Conservation (phyloP, 495 filamentous ascomycete genomes). For the Trichoderma orchidacearum region DNA sequence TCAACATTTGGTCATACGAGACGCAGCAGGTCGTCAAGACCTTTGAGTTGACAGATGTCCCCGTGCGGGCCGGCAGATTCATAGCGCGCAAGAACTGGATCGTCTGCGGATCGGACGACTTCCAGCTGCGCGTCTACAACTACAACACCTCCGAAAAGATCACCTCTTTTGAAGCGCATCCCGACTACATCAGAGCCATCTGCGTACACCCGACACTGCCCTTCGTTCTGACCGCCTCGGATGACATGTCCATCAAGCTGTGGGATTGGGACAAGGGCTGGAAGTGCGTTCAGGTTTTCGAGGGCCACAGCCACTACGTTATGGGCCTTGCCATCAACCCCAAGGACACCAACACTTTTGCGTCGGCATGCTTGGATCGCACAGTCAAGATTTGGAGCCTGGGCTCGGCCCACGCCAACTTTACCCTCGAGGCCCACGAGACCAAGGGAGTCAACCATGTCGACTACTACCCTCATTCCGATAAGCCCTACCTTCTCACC, state of each 20-base stretch:
- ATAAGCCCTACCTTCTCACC: constrained; percentile 94
- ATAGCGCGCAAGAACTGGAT: constrained; percentile 99
- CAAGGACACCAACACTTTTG: constrained; percentile 96
- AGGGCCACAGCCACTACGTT: constrained; percentile 96
- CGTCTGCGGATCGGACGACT: constrained; percentile 95
- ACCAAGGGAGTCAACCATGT: constrained; percentile 97
- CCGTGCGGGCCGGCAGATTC: constrained; percentile 92
- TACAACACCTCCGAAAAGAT: constrained; percentile 99
- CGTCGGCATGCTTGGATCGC: constrained; percentile 88
- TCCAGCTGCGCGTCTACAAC: constrained; percentile 87
- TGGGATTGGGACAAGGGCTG: constrained; percentile 99
- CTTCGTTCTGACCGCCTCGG: constrained; percentile 88
- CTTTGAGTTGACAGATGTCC: constrained; percentile 98
- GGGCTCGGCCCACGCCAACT: constrained; percentile 80
- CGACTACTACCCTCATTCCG: constrained; percentile 91
- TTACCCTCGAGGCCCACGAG: constrained; percentile 93
- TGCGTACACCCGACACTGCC: constrained; percentile 93
- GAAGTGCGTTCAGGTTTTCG: constrained; percentile 97
- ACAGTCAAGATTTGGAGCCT: constrained; percentile 98
- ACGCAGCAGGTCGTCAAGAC: constrained; percentile 96
- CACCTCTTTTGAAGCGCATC: constrained; percentile 94
- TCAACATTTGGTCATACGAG: constrained; percentile 99
- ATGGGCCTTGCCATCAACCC: constrained; percentile 99
- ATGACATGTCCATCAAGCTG: constrained; percentile 99
- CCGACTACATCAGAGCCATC: constrained; percentile 97